Evolutionary conservation across 495 filamentous ascomycete species (phyloP).

Genomic region (Bacidia gigantensis): DNA sequence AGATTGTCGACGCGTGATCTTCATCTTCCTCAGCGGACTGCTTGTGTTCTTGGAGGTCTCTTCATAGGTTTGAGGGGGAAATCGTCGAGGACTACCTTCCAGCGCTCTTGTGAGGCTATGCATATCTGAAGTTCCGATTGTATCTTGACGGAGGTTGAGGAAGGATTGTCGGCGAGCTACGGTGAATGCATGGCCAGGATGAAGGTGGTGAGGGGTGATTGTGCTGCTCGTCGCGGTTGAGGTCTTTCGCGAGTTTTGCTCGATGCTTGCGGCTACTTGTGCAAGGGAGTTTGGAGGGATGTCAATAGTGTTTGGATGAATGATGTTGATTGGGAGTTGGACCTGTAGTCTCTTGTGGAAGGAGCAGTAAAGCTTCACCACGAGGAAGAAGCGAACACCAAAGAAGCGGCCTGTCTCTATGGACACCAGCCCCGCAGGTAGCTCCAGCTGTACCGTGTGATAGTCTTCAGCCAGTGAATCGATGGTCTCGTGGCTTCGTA

Average conservation of each 20-base stretch:
- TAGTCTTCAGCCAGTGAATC: constrained; percentile 31
- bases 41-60: not conserved
- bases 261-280: constrained; percentile 42
- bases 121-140: constrained; percentile 9
- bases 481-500: constrained; percentile 32
- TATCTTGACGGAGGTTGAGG: constrained; percentile 9
- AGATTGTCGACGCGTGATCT: constrained; percentile 12
- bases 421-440: constrained; percentile 37
- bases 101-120: constrained; percentile 10
- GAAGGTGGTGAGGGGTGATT: constrained; percentile 14
- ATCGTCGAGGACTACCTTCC: constrained; percentile 15
- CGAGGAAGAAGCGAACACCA: constrained; percentile 41
- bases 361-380: constrained; percentile 28
- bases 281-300: constrained; percentile 45
- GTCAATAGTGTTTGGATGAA: constrained; percentile 47
- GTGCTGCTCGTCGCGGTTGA: constrained; percentile 5
- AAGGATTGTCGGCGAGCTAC: constrained; percentile 16
- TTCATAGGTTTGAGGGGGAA: not conserved
- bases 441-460: constrained; percentile 36
- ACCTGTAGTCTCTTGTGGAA: constrained; percentile 35
- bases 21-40: constrained; percentile 2
- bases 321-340: constrained; percentile 40
- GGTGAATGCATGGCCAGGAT: constrained; percentile 17
- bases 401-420: constrained; percentile 35
- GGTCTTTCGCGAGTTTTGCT: constrained; percentile 23